Conservation (phyloP, 768 basidiomycete species). For the Russula ochroleuca region DNA sequence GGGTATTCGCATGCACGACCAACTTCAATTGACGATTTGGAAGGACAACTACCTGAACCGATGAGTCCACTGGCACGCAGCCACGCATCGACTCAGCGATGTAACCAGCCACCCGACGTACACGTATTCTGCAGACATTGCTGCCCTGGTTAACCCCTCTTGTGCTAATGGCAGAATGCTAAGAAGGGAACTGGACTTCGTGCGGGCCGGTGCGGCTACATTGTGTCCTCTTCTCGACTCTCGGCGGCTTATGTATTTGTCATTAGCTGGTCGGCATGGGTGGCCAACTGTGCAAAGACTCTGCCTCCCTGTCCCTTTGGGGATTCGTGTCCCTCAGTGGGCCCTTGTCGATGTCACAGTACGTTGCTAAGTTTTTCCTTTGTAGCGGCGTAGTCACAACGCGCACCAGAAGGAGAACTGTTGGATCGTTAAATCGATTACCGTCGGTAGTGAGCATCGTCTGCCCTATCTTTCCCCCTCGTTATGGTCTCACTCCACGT, state of each 20-base stretch:
- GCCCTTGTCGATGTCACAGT: not conserved
- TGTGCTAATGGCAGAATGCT: too few species aligned
- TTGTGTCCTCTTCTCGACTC: not conserved
- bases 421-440: not conserved
- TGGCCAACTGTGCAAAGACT: not conserved
- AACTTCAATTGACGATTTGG: too few species aligned
- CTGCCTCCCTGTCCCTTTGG: not conserved
- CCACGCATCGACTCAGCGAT: too few species aligned
- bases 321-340: not conserved
- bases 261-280: not conserved
- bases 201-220: too few species aligned
- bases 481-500: not conserved
- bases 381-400: not conserved
- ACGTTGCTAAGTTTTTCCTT: not conserved
- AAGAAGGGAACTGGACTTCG: too few species aligned
- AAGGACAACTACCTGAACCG: too few species aligned
- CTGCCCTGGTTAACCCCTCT: too few species aligned
- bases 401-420: not conserved
- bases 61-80: too few species aligned
- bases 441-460: not conserved
- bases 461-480: too few species aligned
- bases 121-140: too few species aligned
- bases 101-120: too few species aligned
- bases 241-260: not conserved
- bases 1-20: too few species aligned